Evolutionary conservation across 2,329 filamentous ascomycete species (phyloP), one percentile per base, ranked within the genome.

Genomic region (Aspergillus quadricinctus): DNA sequence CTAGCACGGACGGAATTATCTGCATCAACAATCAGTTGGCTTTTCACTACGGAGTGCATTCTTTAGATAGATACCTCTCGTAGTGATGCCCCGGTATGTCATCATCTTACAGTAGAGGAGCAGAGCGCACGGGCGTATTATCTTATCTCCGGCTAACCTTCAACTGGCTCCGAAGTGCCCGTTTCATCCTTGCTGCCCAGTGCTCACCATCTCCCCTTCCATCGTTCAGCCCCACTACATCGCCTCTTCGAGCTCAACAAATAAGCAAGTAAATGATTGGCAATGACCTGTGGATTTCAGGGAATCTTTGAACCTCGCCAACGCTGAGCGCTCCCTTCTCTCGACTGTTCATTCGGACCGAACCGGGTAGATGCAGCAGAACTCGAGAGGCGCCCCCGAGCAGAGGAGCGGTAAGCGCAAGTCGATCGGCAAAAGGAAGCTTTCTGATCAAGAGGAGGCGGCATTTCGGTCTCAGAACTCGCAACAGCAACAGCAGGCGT

Each of bases 331-430:
- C 57, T 58, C 57, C 54, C 58, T 59, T 56, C 49, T 57, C 52
- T 52, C 51, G 49, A 52, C 54, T 54, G 5, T 48, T 54, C 55
- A 17, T 25, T 64, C 63, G 63, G 66, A 67, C 63, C 62, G 61
- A 70, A 68, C 65, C 71, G 72, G 72, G 69, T 76, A 73, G 72
- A 77, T 77, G 75, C 74, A 70, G 69, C 67, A 72, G 66, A 69
- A 69, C 61, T 64, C 68, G 58, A 70, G 65, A 64, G 66, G 63
- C 65, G 66, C 71, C 62, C 67, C 70, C 66, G 72, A 74, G 63
- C 69, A 72, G 66, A 69, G 68, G 67, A 75, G 71, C 70, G 73
- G 73, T 69, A 76, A 76, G 68, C 72, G 72, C 67, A 74, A 72
- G 64, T 71, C 70, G 60, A 68, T 64, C 64, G 71, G 71, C 61